phyloP scores from a whole-genome alignment of 2,329 filamentous ascomycete species.

The Fusarium sp. region DNA sequence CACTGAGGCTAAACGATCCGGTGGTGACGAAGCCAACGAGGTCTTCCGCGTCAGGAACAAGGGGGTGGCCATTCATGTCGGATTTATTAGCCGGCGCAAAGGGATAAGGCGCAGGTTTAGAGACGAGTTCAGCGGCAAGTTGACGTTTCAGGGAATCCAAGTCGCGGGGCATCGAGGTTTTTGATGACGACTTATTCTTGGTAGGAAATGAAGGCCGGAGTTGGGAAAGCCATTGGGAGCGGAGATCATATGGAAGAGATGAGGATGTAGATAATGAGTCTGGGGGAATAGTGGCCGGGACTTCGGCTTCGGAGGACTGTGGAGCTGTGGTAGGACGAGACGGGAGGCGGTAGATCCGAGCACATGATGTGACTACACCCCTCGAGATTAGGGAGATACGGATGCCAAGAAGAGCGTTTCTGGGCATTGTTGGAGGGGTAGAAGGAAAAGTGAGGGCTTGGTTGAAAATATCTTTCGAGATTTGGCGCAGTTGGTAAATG shows the following conservation, averaged over 20 bases:
- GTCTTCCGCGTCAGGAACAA: slow-evolving; percentile 79
- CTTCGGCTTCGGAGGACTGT: slow-evolving; percentile 55
- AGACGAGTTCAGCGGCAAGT: slow-evolving; percentile 62
- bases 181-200: slow-evolving; percentile 26
- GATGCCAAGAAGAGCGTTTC: slow-evolving; percentile 67
- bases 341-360: slow-evolving; percentile 88
- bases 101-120: slow-evolving; percentile 48
- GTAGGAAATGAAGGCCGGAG: slow-evolving; percentile 47
- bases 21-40: slow-evolving; percentile 92
- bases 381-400: slow-evolving; percentile 75
- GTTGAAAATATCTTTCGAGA: slow-evolving; percentile 51
- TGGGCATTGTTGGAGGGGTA: slow-evolving; percentile 45
- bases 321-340: slow-evolving; percentile 43
- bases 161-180: slow-evolving; percentile 40
- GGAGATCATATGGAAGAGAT: slow-evolving; percentile 63
- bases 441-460: slow-evolving; percentile 41
- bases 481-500: slow-evolving; percentile 39
- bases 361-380: slow-evolving; percentile 77
- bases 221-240: slow-evolving; percentile 78
- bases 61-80: slow-evolving; percentile 66
- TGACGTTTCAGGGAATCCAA: slow-evolving; percentile 58
- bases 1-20: slow-evolving; percentile 83
- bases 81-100: slow-evolving; percentile 54
- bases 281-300: slow-evolving; percentile 59
- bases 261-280: slow-evolving; percentile 19